These are phyloP conservation scores for peach (Prunus persica) DNA, from an alignment of 306 rosid genomes.

Conservation along the genomic window DNA sequence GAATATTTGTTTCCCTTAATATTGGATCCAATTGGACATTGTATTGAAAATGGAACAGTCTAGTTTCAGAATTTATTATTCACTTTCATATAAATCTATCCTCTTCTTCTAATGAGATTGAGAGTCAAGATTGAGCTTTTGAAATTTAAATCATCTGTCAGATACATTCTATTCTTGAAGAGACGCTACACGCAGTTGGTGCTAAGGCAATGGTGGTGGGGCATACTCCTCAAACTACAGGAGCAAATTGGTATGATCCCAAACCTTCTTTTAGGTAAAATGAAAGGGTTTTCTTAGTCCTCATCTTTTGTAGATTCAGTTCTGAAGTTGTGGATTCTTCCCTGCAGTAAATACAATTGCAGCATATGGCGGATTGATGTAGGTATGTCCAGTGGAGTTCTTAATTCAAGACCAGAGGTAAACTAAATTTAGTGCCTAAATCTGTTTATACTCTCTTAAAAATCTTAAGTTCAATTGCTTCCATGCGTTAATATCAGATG, in stretches of 20 bases:
- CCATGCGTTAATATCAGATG: neutral
- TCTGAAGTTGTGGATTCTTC: slow-evolving; percentile 2
- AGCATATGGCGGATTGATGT: slow-evolving; percentile 97
- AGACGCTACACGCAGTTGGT: slow-evolving; percentile 77
- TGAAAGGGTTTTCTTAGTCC: neutral
- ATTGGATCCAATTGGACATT: neutral
- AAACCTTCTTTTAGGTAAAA: neutral
- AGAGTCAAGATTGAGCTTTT: slow-evolving; percentile 5
- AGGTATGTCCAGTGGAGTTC: slow-evolving; percentile 99
- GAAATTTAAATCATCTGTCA: slow-evolving; percentile 30
- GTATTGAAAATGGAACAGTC: neutral
- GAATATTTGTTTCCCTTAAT: neutral
- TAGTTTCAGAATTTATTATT: neutral
- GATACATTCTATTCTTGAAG: slow-evolving; percentile 70
- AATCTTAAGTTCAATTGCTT: neutral
- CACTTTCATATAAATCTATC: neutral
- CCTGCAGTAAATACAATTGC: slow-evolving; percentile 76
- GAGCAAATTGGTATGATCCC: slow-evolving; percentile 72
- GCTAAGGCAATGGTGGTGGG: slow-evolving; percentile 98
- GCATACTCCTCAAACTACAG: slow-evolving; percentile 90
- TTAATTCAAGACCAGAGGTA: slow-evolving; percentile 94
- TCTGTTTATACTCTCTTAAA: too few species aligned
- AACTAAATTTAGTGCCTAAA: neutral
- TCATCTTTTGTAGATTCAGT: neutral
- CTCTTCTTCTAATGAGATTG: neutral